Evolutionary conservation across 257 asterid species (phyloP), one percentile per base, ranked within the genome.

Genomic region (Phtheirospermum japonicum): DNA sequence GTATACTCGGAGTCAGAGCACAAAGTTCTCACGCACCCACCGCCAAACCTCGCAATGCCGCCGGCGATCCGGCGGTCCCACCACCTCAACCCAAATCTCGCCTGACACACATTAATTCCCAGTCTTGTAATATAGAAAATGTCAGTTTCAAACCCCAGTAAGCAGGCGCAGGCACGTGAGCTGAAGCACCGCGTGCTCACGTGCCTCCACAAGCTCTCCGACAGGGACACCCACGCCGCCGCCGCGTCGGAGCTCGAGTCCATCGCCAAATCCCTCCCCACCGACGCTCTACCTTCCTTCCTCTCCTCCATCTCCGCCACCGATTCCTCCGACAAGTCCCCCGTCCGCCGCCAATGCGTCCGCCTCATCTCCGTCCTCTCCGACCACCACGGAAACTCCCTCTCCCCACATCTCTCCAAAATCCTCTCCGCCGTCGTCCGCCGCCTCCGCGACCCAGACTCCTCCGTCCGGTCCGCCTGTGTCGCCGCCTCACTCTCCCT

Each of bases 181-280:
- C 70, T 90, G 57, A 85, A 88, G 67, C 95, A 88, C 71, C 84
- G 82, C 23, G 87, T 86, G 39, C 95, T 90, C 65, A 77, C 88
- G 17, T 82, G 91, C 84, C 78, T 90, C 69, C 89, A 88, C 94
- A 83, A 80, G 70, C 96, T 90, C 69, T 79, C 98, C 79, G 98
- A 90, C 77, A 64, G 96, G 46, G 98, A 90, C 60, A 90, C 98
- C 17, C 86, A 88, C 66, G 66, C 86, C 63, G 71, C 83, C 36
- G 98, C 98, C 56, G 94, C 95, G 10, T 55, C 67, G 55, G 95
- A 90, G 74, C 95, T 90, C 36, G 94, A 90, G 66, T 76, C 74
- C 67, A 82, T 90, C 37, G 95, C 91, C 13, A 82, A 55, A 62
- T 57, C 81, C 13, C 86, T 90, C 64, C 37, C 91, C 23, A 40